Percentiles rank a stretch among this genome's conserved stretches.
Conservation (phyloP, 345 rosid species). For the Schrenkiella parvula region DNA sequence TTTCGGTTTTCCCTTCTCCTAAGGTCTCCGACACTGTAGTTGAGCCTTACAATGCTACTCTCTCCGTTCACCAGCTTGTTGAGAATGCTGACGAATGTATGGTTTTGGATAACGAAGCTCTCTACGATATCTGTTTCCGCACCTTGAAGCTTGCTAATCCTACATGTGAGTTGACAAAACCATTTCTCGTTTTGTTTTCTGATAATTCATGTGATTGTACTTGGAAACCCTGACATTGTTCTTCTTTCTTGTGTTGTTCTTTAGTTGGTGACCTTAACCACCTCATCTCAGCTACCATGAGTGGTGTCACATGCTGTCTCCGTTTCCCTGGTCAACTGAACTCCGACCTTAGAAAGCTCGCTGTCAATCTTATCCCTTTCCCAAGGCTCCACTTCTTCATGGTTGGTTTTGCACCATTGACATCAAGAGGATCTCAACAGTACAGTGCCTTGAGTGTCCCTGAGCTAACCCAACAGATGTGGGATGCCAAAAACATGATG, state of each 20-base stretch:
- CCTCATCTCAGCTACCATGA: slow-evolving; percentile 40
- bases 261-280: slow-evolving; percentile 41
- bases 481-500: slow-evolving; percentile 45
- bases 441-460: slow-evolving; percentile 37
- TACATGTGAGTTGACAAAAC: background rate
- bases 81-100: slow-evolving; percentile 31
- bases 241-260: background rate
- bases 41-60: slow-evolving; percentile 32
- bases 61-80: slow-evolving; percentile 31
- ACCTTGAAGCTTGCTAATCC: slow-evolving; percentile 29
- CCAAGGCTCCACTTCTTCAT: slow-evolving; percentile 43
- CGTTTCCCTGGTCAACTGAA: slow-evolving; percentile 41
- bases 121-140: slow-evolving; percentile 31
- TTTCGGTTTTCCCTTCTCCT: slow-evolving; percentile 16
- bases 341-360: slow-evolving; percentile 41
- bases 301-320: slow-evolving; percentile 41
- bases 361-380: slow-evolving; percentile 40
- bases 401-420: slow-evolving; percentile 40
- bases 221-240: slow-evolving; percentile 11
- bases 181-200: background rate
- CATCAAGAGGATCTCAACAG: slow-evolving; percentile 42
- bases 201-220: background rate
- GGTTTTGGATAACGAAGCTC: slow-evolving; percentile 32
- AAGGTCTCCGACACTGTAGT: slow-evolving; percentile 26
- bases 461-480: slow-evolving; percentile 41